Evolutionary conservation across 169 alveolate species (phyloP).

Genomic region (Amoebophrya sp.): DNA sequence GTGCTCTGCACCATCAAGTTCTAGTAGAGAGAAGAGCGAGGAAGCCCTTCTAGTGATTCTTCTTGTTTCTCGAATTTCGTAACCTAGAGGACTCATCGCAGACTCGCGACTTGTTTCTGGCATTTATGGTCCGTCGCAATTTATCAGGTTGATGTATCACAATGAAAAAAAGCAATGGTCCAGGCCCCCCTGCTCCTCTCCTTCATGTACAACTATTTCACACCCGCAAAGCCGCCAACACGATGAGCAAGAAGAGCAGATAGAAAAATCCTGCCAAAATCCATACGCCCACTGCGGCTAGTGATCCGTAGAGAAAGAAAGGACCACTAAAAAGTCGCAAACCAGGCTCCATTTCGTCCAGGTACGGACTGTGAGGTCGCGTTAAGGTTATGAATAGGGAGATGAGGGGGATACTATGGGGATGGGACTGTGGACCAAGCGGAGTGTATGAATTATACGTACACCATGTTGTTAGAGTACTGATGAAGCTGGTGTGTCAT

Average conservation of each 20-base stretch:
- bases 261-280: background rate
- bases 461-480: background rate
- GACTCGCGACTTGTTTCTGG: too few relatives aligned
- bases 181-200: too few relatives aligned
- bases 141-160: too few relatives aligned
- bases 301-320: background rate
- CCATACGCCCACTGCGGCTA: background rate
- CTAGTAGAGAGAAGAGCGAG: too few relatives aligned
- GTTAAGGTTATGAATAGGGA: background rate
- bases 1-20: too few relatives aligned
- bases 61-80: too few relatives aligned
- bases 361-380: background rate
- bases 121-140: too few relatives aligned
- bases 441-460: background rate
- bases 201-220: too few relatives aligned
- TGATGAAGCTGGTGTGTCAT: too few relatives aligned
- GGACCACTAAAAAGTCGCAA: background rate
- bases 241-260: background rate
- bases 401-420: background rate
- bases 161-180: too few relatives aligned
- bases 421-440: background rate
- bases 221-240: background rate
- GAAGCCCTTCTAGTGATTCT: too few relatives aligned
- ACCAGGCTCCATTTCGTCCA: background rate
- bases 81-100: too few relatives aligned